Percentiles rank a stretch among this genome's conserved stretches.
phyloP scores from a whole-genome alignment of 2,329 filamentous ascomycete genomes.

The Xylaria sp. region DNA sequence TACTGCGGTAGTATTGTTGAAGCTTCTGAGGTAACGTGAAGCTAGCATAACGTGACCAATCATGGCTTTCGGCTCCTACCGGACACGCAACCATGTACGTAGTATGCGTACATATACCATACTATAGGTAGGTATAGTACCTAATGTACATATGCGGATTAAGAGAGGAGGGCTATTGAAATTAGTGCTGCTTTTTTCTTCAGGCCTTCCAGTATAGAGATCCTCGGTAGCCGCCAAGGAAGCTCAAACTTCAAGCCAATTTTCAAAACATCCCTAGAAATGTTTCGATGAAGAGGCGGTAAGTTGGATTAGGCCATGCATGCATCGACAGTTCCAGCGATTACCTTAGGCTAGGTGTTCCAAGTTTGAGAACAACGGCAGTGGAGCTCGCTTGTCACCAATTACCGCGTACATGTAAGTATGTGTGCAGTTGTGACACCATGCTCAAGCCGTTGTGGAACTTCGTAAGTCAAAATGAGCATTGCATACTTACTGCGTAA shows the following conservation, averaged over 20 bases:
- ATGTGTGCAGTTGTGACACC: no score
- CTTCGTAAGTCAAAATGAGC: not conserved
- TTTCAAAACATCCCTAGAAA: not conserved
- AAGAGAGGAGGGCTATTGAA: no score
- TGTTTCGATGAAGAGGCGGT: constrained; percentile 8
- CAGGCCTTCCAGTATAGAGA: not conserved
- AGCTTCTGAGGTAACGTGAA: not conserved
- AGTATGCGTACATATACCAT: not conserved
- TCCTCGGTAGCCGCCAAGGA: constrained; percentile 8
- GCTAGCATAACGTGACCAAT: not conserved
- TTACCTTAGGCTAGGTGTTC: no score
- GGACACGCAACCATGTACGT: not conserved
- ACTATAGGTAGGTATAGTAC: no score
- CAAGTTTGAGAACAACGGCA: not conserved
- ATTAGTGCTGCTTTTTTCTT: no score
- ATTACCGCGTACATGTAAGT: no score
- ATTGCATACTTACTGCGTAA: no score
- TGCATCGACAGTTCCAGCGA: not conserved
- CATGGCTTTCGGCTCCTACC: not conserved
- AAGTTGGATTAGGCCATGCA: not conserved
- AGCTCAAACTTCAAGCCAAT: not conserved
- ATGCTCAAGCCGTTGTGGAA: not conserved
- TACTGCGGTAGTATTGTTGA: no score
- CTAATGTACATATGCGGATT: no score
- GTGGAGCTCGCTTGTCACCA: not conserved